Evolutionary conservation across 148 eudicot species (phyloP).

Genomic region (Vaccinium darrowii): DNA sequence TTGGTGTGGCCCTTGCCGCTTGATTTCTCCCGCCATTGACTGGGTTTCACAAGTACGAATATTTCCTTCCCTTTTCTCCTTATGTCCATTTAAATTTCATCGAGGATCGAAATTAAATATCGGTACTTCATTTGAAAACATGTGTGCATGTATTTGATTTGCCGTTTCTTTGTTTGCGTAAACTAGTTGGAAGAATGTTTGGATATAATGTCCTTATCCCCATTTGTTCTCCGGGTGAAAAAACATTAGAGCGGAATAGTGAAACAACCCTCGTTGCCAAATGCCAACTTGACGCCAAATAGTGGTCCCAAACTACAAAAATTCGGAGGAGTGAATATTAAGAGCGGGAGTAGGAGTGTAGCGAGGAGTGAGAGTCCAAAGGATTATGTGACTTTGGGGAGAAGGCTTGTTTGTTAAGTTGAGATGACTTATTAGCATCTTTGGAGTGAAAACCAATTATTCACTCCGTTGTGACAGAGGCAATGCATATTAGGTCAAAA

Average conservation of each 20-base stretch:
- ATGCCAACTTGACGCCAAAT: background rate
- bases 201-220: too few species aligned
- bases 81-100: background rate
- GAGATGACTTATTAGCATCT: background rate
- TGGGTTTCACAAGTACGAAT: conserved; percentile 37
- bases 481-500: background rate
- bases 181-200: background rate
- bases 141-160: background rate
- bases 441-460: background rate
- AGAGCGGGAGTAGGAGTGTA: background rate
- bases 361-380: background rate
- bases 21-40: conserved; percentile 49
- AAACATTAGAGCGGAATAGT: background rate
- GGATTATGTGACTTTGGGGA: background rate
- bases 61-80: background rate
- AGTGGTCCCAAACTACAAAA: background rate
- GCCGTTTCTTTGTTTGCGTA: background rate
- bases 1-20: conserved; percentile 68
- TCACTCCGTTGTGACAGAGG: background rate
- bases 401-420: background rate
- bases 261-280: background rate
- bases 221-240: too few species aligned
- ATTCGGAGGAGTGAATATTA: too few species aligned
- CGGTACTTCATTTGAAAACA: background rate
- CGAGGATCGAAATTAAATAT: background rate